Percentiles rank a stretch among this genome's conserved stretches.
These are phyloP conservation scores for Dillenia suffruticosa DNA, from an alignment of 164 flowering plant genomes.

Conservation along the genomic window DNA sequence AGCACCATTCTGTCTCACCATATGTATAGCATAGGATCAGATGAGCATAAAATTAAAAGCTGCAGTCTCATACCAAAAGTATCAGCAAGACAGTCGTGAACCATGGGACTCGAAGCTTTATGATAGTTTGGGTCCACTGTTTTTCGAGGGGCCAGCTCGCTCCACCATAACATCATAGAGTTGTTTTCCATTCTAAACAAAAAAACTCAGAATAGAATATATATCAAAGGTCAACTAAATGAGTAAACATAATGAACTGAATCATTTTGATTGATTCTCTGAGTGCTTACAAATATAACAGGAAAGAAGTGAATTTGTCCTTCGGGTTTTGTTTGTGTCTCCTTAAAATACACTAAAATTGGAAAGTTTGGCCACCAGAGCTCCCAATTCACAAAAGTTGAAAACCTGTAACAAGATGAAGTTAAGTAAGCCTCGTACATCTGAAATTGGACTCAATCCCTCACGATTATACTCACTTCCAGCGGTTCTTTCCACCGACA, in stretches of 20 bases:
- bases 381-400: constrained; percentile 94
- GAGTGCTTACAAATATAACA: constrained; percentile 77
- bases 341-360: constrained; percentile 86
- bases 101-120: neutral
- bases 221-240: neutral
- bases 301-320: constrained; percentile 97
- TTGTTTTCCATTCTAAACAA: constrained; percentile 75
- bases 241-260: neutral
- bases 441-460: neutral
- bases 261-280: neutral
- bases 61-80: neutral
- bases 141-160: constrained; percentile 90
- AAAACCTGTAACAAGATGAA: constrained; percentile 44
- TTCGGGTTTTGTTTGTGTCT: constrained; percentile 89
- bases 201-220: neutral
- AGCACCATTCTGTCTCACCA: too few relatives aligned
- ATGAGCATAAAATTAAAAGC: too few relatives aligned
- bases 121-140: constrained; percentile 69
- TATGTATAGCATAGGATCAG: too few relatives aligned
- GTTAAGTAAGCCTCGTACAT: neutral
- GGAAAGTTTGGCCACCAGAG: constrained; percentile 98
- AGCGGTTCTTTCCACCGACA: constrained; percentile 91
- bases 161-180: constrained; percentile 94
- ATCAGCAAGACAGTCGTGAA: too few relatives aligned
- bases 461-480: constrained; percentile 67